Evolutionary conservation across 352 stramenopile species (phyloP), one percentile per base, ranked within the genome.

Genomic region (Pythium chondricola): DNA sequence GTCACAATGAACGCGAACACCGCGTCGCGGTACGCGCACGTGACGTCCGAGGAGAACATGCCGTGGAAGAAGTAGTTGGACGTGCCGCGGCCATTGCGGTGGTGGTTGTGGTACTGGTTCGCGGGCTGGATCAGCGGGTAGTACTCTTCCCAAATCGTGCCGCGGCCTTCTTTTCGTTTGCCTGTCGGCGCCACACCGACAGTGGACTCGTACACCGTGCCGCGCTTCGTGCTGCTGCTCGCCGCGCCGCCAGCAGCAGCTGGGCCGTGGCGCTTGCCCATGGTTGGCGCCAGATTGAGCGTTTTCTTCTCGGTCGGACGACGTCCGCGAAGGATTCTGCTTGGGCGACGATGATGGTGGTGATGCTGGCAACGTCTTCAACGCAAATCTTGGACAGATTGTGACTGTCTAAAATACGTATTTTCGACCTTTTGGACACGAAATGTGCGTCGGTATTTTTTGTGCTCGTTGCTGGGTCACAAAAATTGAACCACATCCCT

Each of bases 61-160:
- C 77, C 77, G 49, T 91, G 76, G 65, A 88, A 93, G 55, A 93
- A 93, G 48, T 87, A 88, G 65, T 85, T 88, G 46, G 66, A 83
- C n/a, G 74, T 75, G 38, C 70, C 69, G 29, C 72, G 71, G 46
- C 80, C 78, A 31, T 84, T 85, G 59, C 71, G 74, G 43, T 85
- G 65, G 41, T 85, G 63, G 48, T 87, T 63, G 57, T 90, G 74
- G 49, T 90, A 88, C 65, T 88, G 73, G 56, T 87, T 76, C 29
- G 80, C 61, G 6, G 83, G 80, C 60, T 93, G 83, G 43, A 93
- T 77, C 38, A 93, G 80, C 48, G 83, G 83, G 48, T 93, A 93
- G 57, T 92, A 88, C 63, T 93, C 83, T 32, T 93, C 83, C 83
- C 83, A 93, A 21, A 93, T 93, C 46, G 53, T 61, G 47, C 57